Evolutionary conservation across 768 basidiomycete genomes (phyloP).

Genomic region (Termitomyces bulborhizus): DNA sequence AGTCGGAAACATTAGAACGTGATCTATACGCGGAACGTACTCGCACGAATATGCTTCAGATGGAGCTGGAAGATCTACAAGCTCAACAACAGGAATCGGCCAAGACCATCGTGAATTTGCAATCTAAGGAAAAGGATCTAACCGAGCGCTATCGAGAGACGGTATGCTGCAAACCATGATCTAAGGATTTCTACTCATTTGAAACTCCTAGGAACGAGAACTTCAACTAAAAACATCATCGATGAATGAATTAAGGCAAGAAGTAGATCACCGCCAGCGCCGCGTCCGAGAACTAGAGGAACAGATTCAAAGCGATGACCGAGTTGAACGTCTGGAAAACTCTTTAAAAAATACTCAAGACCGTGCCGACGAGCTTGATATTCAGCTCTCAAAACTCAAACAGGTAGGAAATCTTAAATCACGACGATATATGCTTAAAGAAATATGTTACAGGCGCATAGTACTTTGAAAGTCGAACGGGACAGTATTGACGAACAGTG

Average conservation of each 20-base stretch:
- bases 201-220: conserved; percentile 63
- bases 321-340: conserved; percentile 65
- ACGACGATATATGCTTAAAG: neutral
- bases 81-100: conserved; percentile 29
- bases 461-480: conserved; percentile 53
- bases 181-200: neutral
- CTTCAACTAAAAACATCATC: conserved; percentile 57
- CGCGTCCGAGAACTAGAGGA: conserved; percentile 71
- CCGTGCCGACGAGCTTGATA: conserved; percentile 77
- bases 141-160: conserved; percentile 48
- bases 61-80: conserved; percentile 38
- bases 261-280: conserved; percentile 48
- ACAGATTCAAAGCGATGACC: conserved; percentile 79
- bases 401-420: conserved; percentile 42
- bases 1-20: conserved; percentile 34
- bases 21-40: conserved; percentile 36
- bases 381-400: conserved; percentile 71
- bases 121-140: conserved; percentile 49
- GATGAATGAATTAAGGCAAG: conserved; percentile 43
- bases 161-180: conserved; percentile 22
- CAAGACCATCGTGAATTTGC: conserved; percentile 33
- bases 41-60: conserved; percentile 32
- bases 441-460: conserved; percentile 38
- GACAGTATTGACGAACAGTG: conserved; percentile 49
- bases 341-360: conserved; percentile 76